Conservation (phyloP, 441 rosid species). For the Populus hybrid region DNA sequence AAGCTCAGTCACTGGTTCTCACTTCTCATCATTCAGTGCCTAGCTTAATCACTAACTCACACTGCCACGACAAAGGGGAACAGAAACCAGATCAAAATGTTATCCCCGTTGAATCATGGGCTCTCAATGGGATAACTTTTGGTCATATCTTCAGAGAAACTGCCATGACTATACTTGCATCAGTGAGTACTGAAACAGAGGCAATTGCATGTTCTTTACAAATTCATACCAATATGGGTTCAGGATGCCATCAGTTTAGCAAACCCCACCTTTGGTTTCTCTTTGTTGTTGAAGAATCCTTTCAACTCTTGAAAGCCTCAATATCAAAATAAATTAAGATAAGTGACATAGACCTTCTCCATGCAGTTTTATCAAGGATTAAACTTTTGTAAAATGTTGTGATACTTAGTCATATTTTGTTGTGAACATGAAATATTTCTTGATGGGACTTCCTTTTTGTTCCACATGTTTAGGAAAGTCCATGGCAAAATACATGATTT, state of each 20-base stretch:
- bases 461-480: background rate
- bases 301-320: background rate
- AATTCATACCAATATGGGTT: background rate
- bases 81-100: background rate
- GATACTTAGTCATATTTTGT: too few relatives aligned
- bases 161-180: background rate
- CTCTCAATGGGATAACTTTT: background rate
- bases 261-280: background rate
- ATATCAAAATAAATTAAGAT: too few relatives aligned
- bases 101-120: background rate
- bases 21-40: too few relatives aligned
- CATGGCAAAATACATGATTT: background rate
- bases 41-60: too few relatives aligned
- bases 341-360: too few relatives aligned
- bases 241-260: background rate
- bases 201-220: background rate
- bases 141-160: background rate
- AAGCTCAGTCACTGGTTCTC: too few relatives aligned
- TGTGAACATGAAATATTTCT: background rate
- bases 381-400: too few relatives aligned
- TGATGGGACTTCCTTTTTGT: background rate
- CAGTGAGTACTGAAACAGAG: background rate
- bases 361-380: too few relatives aligned
- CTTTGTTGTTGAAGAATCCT: background rate
- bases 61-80: background rate